phyloP scores from a whole-genome alignment of 2,329 filamentous ascomycete species.

The Aureobasidium sp. region DNA sequence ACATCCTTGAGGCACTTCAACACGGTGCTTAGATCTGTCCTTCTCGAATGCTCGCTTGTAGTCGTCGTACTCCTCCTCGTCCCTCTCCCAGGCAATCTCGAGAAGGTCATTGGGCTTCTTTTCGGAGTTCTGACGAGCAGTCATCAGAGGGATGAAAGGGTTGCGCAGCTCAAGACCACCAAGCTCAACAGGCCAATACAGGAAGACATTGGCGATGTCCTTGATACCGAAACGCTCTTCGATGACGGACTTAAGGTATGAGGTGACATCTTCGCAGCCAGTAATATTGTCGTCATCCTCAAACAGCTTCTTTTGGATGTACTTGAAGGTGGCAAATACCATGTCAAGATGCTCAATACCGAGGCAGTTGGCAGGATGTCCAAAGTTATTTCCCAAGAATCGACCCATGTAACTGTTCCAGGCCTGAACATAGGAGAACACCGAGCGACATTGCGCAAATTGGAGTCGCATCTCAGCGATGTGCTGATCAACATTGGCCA shows the following conservation, averaged over 20 bases:
- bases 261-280: slow-evolving; percentile 21
- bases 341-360: slow-evolving; percentile 46
- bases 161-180: slow-evolving; percentile 46
- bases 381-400: slow-evolving; percentile 50
- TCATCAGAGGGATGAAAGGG: slow-evolving; percentile 42
- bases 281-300: slow-evolving; percentile 18
- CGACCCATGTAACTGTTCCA: slow-evolving; percentile 49
- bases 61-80: slow-evolving; percentile 32
- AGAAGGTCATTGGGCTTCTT: slow-evolving; percentile 25
- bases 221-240: slow-evolving; percentile 44
- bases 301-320: slow-evolving; percentile 45
- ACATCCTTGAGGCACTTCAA: slow-evolving; percentile 23
- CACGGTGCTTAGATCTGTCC: slow-evolving; percentile 18
- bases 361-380: slow-evolving; percentile 46
- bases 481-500: slow-evolving; percentile 51
- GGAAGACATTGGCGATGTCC: slow-evolving; percentile 44
- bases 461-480: slow-evolving; percentile 53
- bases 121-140: slow-evolving; percentile 40
- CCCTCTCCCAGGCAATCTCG: slow-evolving; percentile 27
- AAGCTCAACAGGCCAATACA: slow-evolving; percentile 47
- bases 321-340: slow-evolving; percentile 45
- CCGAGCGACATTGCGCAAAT: slow-evolving; percentile 47
- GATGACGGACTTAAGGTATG: slow-evolving; percentile 42
- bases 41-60: slow-evolving; percentile 27
- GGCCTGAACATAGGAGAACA: slow-evolving; percentile 52